These are phyloP conservation scores for Mortierella sp. DNA, from an alignment of 371 early-diverging fungal species.

Conservation along the genomic window DNA sequence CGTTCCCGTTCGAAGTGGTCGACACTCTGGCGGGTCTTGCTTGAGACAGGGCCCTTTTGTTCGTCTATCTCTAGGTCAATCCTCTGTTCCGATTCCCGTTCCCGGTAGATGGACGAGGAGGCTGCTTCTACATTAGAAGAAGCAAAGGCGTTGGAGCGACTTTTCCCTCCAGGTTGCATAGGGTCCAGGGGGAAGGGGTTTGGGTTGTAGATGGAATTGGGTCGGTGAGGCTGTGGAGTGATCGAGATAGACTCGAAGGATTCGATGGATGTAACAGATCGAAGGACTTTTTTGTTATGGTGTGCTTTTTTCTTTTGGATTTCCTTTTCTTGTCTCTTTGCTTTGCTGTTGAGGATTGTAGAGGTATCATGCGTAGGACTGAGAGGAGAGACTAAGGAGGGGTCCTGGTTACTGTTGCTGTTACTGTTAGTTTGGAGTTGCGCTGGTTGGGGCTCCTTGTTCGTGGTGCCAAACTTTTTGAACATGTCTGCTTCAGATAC, in stretches of 20 bases:
- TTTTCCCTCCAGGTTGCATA: conserved; percentile 35
- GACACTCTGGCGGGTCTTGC: conserved; percentile 35
- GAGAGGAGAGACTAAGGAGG: conserved; percentile 2
- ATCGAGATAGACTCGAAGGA: conserved; percentile 31
- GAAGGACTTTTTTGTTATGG: conserved; percentile 37
- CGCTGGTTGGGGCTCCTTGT: neutral
- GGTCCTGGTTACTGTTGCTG: no score
- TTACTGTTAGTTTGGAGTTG: no score
- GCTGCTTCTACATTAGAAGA: neutral
- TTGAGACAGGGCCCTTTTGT: conserved; percentile 35
- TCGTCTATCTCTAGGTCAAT: conserved; percentile 45
- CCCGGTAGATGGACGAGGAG: neutral
- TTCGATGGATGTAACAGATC: conserved; percentile 19
- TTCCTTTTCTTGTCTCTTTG: neutral
- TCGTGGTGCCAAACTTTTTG: conserved; percentile 8
- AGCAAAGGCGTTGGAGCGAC: conserved; percentile 24
- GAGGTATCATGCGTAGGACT: no score
- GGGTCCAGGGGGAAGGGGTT: conserved; percentile 52
- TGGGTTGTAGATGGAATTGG: conserved; percentile 37
- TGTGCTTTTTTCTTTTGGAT: conserved; percentile 22
- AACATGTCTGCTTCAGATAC: conserved; percentile 1
- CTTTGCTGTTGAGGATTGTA: conserved; percentile 1
- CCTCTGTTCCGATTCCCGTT: conserved; percentile 14
- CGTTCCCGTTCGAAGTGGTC: conserved; percentile 17
- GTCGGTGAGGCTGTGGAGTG: conserved; percentile 32